Evolutionary conservation across 306 rosid species (phyloP), one percentile per base, ranked within the genome.

Genomic region (Glycine tomentella): DNA sequence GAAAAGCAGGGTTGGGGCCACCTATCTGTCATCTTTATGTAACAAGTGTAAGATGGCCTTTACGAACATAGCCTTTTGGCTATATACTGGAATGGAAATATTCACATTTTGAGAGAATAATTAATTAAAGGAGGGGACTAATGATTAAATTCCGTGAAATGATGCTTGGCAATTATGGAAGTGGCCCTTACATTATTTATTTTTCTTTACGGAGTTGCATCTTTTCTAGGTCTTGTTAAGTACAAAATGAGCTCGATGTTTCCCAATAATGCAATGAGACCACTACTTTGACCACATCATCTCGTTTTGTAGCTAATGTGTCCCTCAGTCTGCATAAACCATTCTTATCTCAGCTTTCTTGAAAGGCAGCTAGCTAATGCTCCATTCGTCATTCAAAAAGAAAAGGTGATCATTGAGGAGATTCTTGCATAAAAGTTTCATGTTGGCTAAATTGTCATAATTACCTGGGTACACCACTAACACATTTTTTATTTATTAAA

Each of bases 201-300:
- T 45, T 59, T 74, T 76, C 83, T 75, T 83, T 86, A 15, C 49
- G 70, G 58, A 78, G 88, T 82, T 79, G 56, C 75, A 48, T 4
- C 56, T 81, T 77, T 76, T 10, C 3, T 38, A 25, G 62, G 78
- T 80, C 78, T 79, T 81, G 88, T 74, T 14, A 90, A 87, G 93
- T 92, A 90, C 95, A 82, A 80, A 78, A 85, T 91, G 82, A 88
- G 86, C 93, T 89, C 90, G 84, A 80, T 91, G 92, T 87, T 91
- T 86, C 85, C 80, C 89, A 91, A 92, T 89, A 91, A 91, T 88
- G 87, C 94, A 69, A 78, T 82, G 72, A 45, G 46, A 13, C 31
- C 40, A 36, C 45, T 58, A 57, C 69, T 77, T 91, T 93, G 95
- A 88, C 97, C 78, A 77, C 76, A 73, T 79, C 2, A 73, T 80